Evolutionary conservation across 495 filamentous ascomycete genomes (phyloP), one percentile per base, ranked within the genome.

Genomic region (Aspergillus conjunctus): DNA sequence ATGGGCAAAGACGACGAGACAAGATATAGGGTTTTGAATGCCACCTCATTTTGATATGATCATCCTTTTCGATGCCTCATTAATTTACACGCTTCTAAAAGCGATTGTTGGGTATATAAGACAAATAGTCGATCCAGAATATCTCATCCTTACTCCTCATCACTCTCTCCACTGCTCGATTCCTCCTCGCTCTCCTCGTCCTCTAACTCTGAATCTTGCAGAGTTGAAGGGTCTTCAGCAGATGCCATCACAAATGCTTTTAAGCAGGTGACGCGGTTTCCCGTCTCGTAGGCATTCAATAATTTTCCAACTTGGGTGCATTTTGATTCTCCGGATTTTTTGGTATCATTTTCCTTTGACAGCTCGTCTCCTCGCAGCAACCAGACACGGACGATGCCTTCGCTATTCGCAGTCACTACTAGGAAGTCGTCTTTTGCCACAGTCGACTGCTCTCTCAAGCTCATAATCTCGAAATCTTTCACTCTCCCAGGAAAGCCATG

Each of bases 201-300:
- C 61, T 41, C 37, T 11, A 62, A 62, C 55, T 67, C 78, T 44
- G 69, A 70, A 49, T 72, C 74, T 32, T 72, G 58, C 18, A 72
- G 64, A 7, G 66, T 68, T 8, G 70, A 71, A 33, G 70, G 63
- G 58, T 77, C 72, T 50, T 78, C 75, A 1, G 77, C 64, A 46
- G 73, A 67, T 59, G 78, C 53, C 93, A 98, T 96, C 59, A 90
- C 77, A 71, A 97, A 98, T 45, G 89, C 87, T 58, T 80, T 85
- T 63, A 98, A 58, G 71, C 94, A 98, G 11, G 93, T 98, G 60
- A 98, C 92, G 50, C 94, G 82, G 70, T 92, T 89, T 33, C 87
- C 86, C 8, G 93, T 97, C 70, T 91, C 88, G 63, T 92, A 93
- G 54, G 85, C 87, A 12, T 85, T 92, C 46, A 97, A 67, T 39